Evolutionary conservation across 139 green algal genomes (phyloP), one percentile per base, ranked within the genome.

Genomic region (Spirogloea muscicola): DNA sequence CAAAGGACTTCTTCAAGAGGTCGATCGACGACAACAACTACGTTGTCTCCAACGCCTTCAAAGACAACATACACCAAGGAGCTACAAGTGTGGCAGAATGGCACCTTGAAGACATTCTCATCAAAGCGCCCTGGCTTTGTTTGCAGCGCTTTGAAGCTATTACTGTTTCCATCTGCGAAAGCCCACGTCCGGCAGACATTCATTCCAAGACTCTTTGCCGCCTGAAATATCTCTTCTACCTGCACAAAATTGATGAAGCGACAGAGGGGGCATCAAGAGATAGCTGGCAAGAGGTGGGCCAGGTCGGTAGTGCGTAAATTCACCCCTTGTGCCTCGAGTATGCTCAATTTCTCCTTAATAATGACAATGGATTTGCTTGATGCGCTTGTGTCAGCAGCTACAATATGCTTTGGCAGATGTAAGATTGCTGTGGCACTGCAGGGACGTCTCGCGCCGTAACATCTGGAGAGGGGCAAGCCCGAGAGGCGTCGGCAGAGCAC

Each of bases 121-220:
- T 64, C 36, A 16, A 64, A 64, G 55, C 33, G 31, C 10, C 55
- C 55, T 10, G 55, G 55, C 33, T 10, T 40, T 9, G 55, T 64
- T 16, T 64, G 55, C 36, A 64, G 55, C 34, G 13, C 10, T 55
- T 64, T 27, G 31, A 29, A 59, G 13, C 10, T 3, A 2, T 10
- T 52, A 16, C 34, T 39, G 16, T 16, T 18, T 34, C 64, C 64
- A n/a, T 73, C 64, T 27, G 34, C 34, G 64, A 73, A 73, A 3
- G 64, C 64, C 43, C 64, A 55, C 1, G 64, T 73, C 42, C 64
- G 64, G 2, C 64, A 73, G 27, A 73, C 41, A 13, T 34, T 73
- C 42, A 73, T 41, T 5, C 43, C 64, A 41, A 66, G 18, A 21
- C 3, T 33, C 13, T 21, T 16, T 3, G 29, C 64, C 49, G 61